Evolutionary conservation across 2,329 filamentous ascomycete species (phyloP).

Genomic region (Colletotrichum destructivum): DNA sequence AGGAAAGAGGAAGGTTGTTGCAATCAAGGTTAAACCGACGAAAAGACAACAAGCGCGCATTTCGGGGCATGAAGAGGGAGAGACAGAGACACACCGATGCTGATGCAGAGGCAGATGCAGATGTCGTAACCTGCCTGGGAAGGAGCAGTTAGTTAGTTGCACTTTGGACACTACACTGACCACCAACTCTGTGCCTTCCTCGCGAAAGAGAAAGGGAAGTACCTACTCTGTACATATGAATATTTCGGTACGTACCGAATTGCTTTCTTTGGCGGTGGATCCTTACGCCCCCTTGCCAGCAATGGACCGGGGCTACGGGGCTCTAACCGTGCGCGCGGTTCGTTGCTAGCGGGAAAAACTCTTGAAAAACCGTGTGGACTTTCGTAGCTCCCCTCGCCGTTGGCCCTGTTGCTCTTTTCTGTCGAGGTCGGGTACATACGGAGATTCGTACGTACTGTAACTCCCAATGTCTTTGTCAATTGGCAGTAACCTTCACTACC

Average conservation of each 20-base stretch:
- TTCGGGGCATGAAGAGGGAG: background rate
- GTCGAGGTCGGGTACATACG: background rate
- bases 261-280: background rate
- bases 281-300: constrained; percentile 26
- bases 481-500: no score
- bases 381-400: constrained; percentile 24
- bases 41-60: background rate
- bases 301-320: constrained; percentile 26
- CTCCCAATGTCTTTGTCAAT: no score
- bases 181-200: background rate
- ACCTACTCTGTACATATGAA: no score
- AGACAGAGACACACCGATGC: background rate
- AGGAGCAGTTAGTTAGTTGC: background rate
- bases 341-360: constrained; percentile 26
- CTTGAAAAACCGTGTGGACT: constrained; percentile 11
- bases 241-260: background rate
- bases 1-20: background rate
- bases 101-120: background rate
- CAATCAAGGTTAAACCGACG: constrained; percentile 24
- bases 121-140: background rate
- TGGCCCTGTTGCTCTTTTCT: constrained; percentile 21
- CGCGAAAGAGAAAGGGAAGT: background rate
- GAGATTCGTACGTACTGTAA: background rate
- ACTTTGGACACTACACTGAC: background rate
- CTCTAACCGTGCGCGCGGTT: constrained; percentile 50